Percentiles rank a stretch among this genome's conserved stretches.
Evolutionary conservation across 2,329 filamentous ascomycete genomes (phyloP).

Genomic region (Chaetomium strumarium): DNA sequence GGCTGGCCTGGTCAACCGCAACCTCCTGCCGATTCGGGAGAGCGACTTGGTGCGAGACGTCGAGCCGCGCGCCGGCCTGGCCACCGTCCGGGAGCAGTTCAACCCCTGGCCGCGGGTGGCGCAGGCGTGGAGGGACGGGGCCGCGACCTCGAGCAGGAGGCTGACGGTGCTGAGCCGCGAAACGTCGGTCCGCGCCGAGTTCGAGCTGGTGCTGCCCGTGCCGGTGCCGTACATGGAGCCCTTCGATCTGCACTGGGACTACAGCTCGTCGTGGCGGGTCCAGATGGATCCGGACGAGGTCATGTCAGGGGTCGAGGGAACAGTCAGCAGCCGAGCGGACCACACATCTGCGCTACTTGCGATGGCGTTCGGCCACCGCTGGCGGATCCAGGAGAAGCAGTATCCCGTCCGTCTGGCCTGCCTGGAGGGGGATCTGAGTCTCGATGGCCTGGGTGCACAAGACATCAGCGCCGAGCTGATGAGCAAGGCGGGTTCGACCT

Average conservation of each 20-base stretch:
- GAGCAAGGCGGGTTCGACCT: conserved; percentile 15
- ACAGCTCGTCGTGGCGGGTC: conserved; percentile 33
- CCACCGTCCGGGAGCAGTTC: conserved; percentile 34
- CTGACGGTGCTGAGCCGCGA: conserved; percentile 33
- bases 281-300: conserved; percentile 26
- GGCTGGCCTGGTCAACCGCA: conserved; percentile 67
- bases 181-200: conserved; percentile 30
- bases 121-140: conserved; percentile 36
- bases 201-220: conserved; percentile 41
- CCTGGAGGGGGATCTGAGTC: conserved; percentile 23
- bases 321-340: conserved; percentile 27
- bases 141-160: conserved; percentile 27
- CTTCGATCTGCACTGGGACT: conserved; percentile 38
- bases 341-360: conserved; percentile 42
- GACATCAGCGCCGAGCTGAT: conserved; percentile 27
- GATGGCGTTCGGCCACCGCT: conserved; percentile 45
- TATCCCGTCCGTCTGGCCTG: conserved; percentile 41
- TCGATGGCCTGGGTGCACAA: conserved; percentile 29
- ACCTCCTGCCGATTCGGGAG: conserved; percentile 61
- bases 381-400: conserved; percentile 32
- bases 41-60: conserved; percentile 35
- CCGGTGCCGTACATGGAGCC: conserved; percentile 33
- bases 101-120: conserved; percentile 45
- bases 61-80: conserved; percentile 33
- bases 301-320: neutral